phyloP scores from a whole-genome alignment of 768 basidiomycete genomes.

The Termitomyces sp. region DNA sequence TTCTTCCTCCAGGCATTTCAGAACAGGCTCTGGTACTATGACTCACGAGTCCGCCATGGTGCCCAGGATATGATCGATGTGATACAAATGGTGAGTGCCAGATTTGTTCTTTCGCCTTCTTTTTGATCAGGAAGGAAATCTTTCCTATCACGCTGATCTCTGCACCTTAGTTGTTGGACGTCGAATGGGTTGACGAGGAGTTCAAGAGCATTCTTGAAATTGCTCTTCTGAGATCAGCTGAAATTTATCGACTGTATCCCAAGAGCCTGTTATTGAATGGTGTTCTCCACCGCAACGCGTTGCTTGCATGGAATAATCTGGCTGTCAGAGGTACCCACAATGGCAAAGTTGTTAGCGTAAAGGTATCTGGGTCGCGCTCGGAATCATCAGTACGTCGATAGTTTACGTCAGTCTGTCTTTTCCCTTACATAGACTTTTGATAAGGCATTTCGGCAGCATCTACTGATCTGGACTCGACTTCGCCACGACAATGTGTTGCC shows the following conservation, averaged over 20 bases:
- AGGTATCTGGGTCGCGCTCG: not conserved
- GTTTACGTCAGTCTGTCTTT: not conserved
- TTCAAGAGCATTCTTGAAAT: not conserved
- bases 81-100: not conserved
- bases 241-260: not conserved
- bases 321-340: not conserved
- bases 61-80: not conserved
- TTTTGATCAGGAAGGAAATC: not conserved
- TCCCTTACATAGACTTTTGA: not conserved
- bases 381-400: not conserved
- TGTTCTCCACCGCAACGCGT: not conserved
- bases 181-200: not conserved
- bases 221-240: not conserved
- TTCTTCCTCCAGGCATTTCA: not conserved
- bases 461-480: slow-evolving; percentile 2
- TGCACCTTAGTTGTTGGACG: not conserved
- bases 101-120: not conserved
- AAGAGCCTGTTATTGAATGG: not conserved
- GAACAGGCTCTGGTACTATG: not conserved
- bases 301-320: not conserved
- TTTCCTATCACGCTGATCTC: not conserved
- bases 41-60: not conserved
- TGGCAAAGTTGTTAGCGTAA: not conserved
- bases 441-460: not conserved
- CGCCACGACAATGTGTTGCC: slow-evolving; percentile 1